Percentiles rank a stretch among this genome's conserved stretches.
Conservation (phyloP, 2,329 filamentous ascomycete species). For the Grosmannia clavigera region DNA sequence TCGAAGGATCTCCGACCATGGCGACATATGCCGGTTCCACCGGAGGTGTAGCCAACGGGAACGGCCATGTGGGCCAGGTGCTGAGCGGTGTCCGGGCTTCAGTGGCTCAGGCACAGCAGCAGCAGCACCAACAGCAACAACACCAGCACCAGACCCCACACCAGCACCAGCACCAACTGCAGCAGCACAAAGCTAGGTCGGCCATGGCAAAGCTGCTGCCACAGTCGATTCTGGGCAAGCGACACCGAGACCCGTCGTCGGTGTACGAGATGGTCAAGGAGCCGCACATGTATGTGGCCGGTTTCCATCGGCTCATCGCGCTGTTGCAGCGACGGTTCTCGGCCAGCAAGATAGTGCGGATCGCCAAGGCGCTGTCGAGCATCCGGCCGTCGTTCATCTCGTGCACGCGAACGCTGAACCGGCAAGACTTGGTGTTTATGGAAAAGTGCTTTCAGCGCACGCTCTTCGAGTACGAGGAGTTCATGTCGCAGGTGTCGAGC, state of each 20-base stretch:
- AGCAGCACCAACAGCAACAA: neutral
- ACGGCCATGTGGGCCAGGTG: neutral
- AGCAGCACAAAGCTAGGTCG: conserved; percentile 29
- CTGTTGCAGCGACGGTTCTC: conserved; percentile 70
- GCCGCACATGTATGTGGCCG: conserved; percentile 81
- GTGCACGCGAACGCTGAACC: conserved; percentile 76
- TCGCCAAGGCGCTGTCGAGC: conserved; percentile 76
- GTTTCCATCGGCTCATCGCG: conserved; percentile 78
- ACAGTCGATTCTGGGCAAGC: conserved; percentile 44
- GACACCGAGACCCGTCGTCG: conserved; percentile 60
- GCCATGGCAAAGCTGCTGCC: conserved; percentile 27
- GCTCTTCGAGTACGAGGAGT: conserved; percentile 85
- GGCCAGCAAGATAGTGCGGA: conserved; percentile 62
- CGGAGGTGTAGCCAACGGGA: conserved; percentile 3
- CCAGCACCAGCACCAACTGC: conserved; percentile 3
- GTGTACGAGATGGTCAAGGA: conserved; percentile 85
- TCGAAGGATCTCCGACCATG: conserved; percentile 42
- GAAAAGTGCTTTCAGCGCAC: conserved; percentile 94
- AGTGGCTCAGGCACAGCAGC: conserved; percentile 6
- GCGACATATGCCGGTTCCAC: conserved; percentile 17
- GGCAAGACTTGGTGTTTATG: conserved; percentile 89
- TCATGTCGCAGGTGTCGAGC: conserved; percentile 76
- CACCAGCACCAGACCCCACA: neutral
- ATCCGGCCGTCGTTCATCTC: conserved; percentile 91
- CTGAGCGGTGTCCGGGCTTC: conserved; percentile 2